Percentiles rank a stretch among this genome's conserved stretches.
phyloP scores from a whole-genome alignment of 1,284 basidiomycete species.

The Marasmius oreades region DNA sequence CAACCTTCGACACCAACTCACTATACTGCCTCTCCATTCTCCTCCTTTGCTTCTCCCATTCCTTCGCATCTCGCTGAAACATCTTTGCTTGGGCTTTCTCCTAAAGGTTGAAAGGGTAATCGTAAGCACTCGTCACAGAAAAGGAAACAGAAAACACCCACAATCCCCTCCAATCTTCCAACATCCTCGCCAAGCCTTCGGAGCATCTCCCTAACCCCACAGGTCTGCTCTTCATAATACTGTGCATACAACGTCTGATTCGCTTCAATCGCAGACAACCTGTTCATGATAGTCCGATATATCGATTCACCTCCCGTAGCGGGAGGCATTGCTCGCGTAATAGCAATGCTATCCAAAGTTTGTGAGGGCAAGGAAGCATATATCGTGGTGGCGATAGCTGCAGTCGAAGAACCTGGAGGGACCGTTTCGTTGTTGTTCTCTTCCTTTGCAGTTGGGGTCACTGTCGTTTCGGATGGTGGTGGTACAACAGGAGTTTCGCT shows the following conservation, averaged over 20 bases:
- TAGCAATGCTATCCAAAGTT: conserved; percentile 4
- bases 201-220: conserved; percentile 74
- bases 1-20: conserved; percentile 63
- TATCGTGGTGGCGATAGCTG: conserved; percentile 7
- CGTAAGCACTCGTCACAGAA: neutral
- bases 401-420: too few relatives aligned
- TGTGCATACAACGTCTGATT: conserved; percentile 86
- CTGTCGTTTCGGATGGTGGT: too few relatives aligned
- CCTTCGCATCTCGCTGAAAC: conserved; percentile 61
- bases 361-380: conserved; percentile 14
- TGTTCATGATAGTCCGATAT: conserved; percentile 95
- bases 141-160: conserved; percentile 36
- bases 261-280: conserved; percentile 80
- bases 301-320: conserved; percentile 84
- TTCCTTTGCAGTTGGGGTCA: too few relatives aligned
- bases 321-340: conserved; percentile 21
- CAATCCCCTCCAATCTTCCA: conserved; percentile 71
- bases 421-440: too few relatives aligned
- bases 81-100: conserved; percentile 63
- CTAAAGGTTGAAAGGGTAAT: conserved; percentile 32
- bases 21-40: conserved; percentile 69
- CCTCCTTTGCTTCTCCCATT: conserved; percentile 68
- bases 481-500: neutral
- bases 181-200: conserved; percentile 80
- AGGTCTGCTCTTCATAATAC: conserved; percentile 90